Conservation (phyloP, 306 rosid genomes). For the Aeschynomene evenia region DNA sequence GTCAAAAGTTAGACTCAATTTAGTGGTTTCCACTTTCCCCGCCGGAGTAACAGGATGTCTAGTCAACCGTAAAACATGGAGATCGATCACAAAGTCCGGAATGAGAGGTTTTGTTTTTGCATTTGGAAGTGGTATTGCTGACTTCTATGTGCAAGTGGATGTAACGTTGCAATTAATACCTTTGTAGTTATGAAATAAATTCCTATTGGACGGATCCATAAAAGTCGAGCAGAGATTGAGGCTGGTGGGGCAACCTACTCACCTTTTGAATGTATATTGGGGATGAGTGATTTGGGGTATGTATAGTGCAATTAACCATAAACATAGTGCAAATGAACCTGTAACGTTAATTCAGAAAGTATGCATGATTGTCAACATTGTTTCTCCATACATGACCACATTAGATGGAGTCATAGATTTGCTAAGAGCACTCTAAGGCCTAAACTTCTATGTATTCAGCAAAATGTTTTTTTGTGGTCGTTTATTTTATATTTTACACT, state of each 20-base stretch:
- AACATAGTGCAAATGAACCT: conserved; percentile 11
- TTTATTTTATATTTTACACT: conserved; percentile 3
- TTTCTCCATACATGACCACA: background rate
- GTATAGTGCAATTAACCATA: background rate
- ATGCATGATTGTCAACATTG: background rate
- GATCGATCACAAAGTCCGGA: background rate
- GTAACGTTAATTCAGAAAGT: background rate
- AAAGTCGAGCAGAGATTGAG: background rate
- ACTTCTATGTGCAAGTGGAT: background rate
- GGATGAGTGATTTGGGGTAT: conserved; percentile 3
- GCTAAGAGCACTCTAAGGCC: background rate
- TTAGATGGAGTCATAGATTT: background rate
- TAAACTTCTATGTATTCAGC: background rate
- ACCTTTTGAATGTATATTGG: background rate
- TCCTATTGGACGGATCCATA: background rate
- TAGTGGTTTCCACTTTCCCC: background rate
- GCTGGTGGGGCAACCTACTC: background rate
- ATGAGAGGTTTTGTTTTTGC: background rate
- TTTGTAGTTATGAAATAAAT: background rate
- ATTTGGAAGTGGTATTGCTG: background rate
- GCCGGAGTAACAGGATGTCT: background rate
- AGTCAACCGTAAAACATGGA: background rate
- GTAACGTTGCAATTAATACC: background rate
- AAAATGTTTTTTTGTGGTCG: background rate
- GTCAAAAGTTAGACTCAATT: background rate